Evolutionary conservation across 805 yeast genomes (phyloP).

Genomic region (Candida namnaoensis): DNA sequence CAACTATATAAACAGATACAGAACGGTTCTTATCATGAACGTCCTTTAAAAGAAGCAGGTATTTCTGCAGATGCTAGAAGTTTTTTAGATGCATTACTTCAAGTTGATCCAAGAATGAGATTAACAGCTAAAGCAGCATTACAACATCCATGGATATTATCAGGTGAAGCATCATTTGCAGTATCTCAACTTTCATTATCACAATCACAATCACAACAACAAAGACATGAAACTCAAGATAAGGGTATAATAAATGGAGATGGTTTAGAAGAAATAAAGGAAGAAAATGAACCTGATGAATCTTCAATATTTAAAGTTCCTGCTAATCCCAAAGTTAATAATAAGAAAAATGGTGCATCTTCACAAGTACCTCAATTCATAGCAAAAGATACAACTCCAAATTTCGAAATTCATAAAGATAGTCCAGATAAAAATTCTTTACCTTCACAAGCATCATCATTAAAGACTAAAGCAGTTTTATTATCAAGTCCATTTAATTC

Average conservation of each 20-base stretch:
- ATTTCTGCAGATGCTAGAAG: slow-evolving; percentile 63
- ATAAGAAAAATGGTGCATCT: background rate
- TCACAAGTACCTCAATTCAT: too few relatives aligned
- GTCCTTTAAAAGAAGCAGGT: slow-evolving; percentile 57
- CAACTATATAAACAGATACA: slow-evolving; percentile 71
- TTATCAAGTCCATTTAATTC: background rate
- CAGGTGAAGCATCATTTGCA: slow-evolving; percentile 4
- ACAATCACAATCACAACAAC: slow-evolving; percentile 65
- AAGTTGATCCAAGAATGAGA: slow-evolving; percentile 67
- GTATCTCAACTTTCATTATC: slow-evolving; percentile 47
- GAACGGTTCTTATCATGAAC: slow-evolving; percentile 72
- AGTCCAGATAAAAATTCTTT: too few relatives aligned
- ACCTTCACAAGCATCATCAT: slow-evolving; percentile 2
- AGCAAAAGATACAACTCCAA: too few relatives aligned
- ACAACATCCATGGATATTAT: slow-evolving; percentile 69
- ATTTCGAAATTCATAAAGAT: too few relatives aligned
- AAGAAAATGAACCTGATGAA: slow-evolving; percentile 4
- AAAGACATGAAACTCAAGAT: slow-evolving; percentile 26
- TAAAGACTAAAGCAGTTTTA: background rate
- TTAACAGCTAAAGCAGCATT: slow-evolving; percentile 72
- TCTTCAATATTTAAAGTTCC: slow-evolving; percentile 12
- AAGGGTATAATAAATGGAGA: slow-evolving; percentile 17
- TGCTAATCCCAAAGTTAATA: slow-evolving; percentile 4
- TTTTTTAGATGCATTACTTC: slow-evolving; percentile 62
- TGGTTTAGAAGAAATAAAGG: slow-evolving; percentile 4